Evolutionary conservation across 2,329 filamentous ascomycete species (phyloP), one percentile per base, ranked within the genome.

Genomic region (Fusarium piperis): DNA sequence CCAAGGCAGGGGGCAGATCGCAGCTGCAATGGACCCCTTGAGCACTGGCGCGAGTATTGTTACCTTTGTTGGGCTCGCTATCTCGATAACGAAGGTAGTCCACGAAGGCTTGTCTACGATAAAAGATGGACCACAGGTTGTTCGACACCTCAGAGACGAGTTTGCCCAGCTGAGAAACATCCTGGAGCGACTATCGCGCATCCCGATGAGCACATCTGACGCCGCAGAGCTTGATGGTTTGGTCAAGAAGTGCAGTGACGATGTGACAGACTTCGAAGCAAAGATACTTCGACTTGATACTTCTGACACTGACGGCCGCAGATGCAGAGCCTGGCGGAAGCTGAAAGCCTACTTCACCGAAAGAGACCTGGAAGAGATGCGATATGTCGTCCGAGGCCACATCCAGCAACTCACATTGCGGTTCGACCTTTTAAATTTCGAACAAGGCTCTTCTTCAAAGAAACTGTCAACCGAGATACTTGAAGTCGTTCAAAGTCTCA

Each of bases 141-240:
- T 67, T 0, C 13, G 4, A 1, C 2, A 0, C 1, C 62, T 67
- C 0, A 28, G 1, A 0, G 2, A 6, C 0, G 64, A 67, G 0
- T 15, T 61, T 1, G 0, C 3, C 0, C 48, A 61, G 8, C 64
- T 67, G 0, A 0, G 28, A 26, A 16, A 11, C 1, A 0, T 66
- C 0, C 0, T 60, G 0, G 16, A 28, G 1, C 32, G 44, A 1
- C 4, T 66, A 0, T 2, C n/a, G 0, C 0, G 46, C 15, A 0
- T 53, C 0, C n/a, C 46, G 0, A 33, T 48, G 0, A 9, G 32
- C 6, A 18, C 13, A 2, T 0, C 0, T 2, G 64, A 66, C 5
- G 44, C 5, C 2, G 18, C 44, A 3, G 41, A 38, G 6, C 12
- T 60, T 1, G 2, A 38, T 0, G 0, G 0, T 0, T 3, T 39